These are phyloP conservation scores for Epichloe uncinata DNA, from an alignment of 2,329 filamentous ascomycete genomes.

Conservation along the genomic window DNA sequence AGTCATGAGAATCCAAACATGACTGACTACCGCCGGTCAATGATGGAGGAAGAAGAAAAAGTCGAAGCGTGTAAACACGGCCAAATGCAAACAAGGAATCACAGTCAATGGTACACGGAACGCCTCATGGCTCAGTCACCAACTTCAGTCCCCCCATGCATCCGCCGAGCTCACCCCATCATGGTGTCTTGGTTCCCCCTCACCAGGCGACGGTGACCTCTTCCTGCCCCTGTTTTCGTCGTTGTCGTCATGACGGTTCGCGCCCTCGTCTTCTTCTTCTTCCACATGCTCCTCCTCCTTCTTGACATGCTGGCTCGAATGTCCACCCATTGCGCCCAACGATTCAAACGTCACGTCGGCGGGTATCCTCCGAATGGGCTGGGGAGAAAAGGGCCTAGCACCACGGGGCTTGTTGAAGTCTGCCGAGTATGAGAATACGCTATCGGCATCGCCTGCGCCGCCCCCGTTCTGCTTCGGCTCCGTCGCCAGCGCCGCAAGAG, in stretches of 20 bases:
- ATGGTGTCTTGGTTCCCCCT: background rate
- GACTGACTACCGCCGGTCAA: background rate
- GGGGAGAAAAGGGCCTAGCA: conserved; percentile 47
- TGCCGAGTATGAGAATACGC: conserved; percentile 39
- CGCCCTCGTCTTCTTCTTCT: background rate
- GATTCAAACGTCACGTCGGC: conserved; percentile 29
- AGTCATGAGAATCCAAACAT: background rate
- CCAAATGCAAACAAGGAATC: too few relatives aligned
- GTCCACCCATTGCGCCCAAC: conserved; percentile 15
- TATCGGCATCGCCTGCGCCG: conserved; percentile 29
- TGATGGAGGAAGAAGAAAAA: background rate
- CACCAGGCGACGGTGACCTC: background rate
- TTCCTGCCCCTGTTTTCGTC: background rate
- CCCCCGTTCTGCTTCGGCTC: conserved; percentile 12
- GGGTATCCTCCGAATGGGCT: conserved; percentile 30
- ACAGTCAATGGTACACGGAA: too few relatives aligned
- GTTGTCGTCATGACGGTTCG: background rate
- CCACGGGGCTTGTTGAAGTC: conserved; percentile 41
- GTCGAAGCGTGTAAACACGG: background rate
- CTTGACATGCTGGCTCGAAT: background rate
- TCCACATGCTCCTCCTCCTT: background rate
- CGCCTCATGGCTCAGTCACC: background rate
- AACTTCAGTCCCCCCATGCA: background rate
- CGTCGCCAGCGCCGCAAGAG: conserved; percentile 34
- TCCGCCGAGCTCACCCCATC: background rate